These are phyloP conservation scores for Nemania serpens DNA, from an alignment of 2,329 filamentous ascomycete species.

Conservation along the genomic window DNA sequence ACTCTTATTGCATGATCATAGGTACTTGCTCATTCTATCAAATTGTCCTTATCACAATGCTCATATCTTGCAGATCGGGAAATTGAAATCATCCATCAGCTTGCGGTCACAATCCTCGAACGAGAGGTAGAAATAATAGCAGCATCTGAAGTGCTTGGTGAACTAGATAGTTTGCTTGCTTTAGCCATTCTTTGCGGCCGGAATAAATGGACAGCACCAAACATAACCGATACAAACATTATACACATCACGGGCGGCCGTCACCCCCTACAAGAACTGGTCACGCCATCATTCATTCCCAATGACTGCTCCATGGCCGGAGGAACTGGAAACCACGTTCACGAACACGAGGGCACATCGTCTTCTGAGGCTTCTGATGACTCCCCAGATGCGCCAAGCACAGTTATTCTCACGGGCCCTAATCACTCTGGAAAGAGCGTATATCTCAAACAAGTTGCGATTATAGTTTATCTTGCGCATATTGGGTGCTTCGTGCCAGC, in stretches of 20 bases:
- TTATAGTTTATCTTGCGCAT: constrained; percentile 92
- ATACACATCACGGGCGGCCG: constrained; percentile 78
- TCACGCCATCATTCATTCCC: constrained; percentile 77
- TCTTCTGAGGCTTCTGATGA: constrained; percentile 17
- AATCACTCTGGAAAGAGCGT: constrained; percentile 98
- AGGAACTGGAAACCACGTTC: constrained; percentile 49
- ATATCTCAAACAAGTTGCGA: constrained; percentile 88
- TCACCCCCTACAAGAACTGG: constrained; percentile 85
- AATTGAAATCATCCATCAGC: constrained; percentile 81
- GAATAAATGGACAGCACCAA: constrained; percentile 73
- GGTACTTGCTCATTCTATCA: constrained; percentile 58
- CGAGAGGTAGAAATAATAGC: constrained; percentile 68
- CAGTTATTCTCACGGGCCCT: constrained; percentile 84
- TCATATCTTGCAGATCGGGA: constrained; percentile 67
- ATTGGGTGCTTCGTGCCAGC: constrained; percentile 92
- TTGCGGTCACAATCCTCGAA: constrained; percentile 72
- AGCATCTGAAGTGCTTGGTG: constrained; percentile 81
- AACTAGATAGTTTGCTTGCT: constrained; percentile 84
- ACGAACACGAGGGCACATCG: constrained; percentile 19
- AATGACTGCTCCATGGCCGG: constrained; percentile 77
- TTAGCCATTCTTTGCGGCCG: constrained; percentile 76
- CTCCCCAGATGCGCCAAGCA: constrained; percentile 56
- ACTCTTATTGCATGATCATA: constrained; percentile 82
- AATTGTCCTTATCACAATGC: not conserved
- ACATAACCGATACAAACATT: constrained; percentile 70